Base-by-base conservation (phyloP, 441 rosid genomes). In the Gossypium laxum region DNA sequence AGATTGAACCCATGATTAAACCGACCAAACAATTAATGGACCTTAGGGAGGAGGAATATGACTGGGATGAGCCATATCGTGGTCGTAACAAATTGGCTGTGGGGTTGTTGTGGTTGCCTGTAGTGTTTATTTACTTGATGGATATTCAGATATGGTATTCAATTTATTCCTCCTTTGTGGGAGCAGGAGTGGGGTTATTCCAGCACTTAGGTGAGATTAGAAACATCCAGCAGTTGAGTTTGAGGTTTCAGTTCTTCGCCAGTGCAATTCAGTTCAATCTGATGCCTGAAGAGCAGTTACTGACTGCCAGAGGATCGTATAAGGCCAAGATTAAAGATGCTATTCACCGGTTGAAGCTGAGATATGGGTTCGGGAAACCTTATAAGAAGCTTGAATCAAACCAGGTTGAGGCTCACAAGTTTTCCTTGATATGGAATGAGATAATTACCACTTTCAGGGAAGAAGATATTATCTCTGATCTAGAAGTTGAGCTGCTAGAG, bases 231-330 rank as follows among this genome's bases (percentile, higher is more conserved):
- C 60, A 56, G 32, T 22, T 56, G 30, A 56, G 19, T 28, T 28
- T 56, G 2, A 56, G 60, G 60, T 56, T 56, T 56, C 60, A 56
- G 60, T 56, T 56, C 60, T 56, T 56, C 4, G 60, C 60, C 15
- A 56, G 60, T 22, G 60, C 60, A 56, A 22, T 56, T 10, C 60
- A 56, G 32, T 56, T 56, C 32, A 56, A 56, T 56, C 15, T 56
- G 15, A 56, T 56, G 60, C 60, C 60, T 21, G 60, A 56, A 56
- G 60, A 56, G 30, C 15, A 56, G 60, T 56, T 56, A 22, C 1
- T 56, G 32, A 56, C 11, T 10, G 30, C 32, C 60, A 56, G 32
- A 11, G 60, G 30, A 56, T 21, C 60, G 12, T 21, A 21, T 10
- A 11, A 4, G 60, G 12, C 14, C 15, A 56, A 22, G 32, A 10